Evolutionary conservation across 2,329 filamentous ascomycete species (phyloP), one percentile per base, ranked within the genome.

Genomic region (Sordariomycetes sp.): DNA sequence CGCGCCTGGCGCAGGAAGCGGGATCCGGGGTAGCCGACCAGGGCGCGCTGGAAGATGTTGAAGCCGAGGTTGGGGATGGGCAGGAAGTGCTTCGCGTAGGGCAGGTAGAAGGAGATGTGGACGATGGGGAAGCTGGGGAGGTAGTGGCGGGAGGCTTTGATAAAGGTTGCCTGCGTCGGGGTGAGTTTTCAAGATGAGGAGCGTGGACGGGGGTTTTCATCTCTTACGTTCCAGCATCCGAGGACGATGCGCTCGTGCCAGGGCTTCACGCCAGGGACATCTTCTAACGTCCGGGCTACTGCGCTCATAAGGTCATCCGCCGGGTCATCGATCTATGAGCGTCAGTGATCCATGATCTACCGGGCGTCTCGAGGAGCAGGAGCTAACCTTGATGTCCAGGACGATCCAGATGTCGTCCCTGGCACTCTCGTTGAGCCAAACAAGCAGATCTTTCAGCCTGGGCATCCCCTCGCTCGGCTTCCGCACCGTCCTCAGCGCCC

Each of bases 361-460:
- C 8, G 5, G 23, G 6, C 10, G 30, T 16, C 30, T 21, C 18
- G 11, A 33, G 9, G 21, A 17, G 8, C 5, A 17, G 21, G 15
- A 17, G 42, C 49, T 15, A 55, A 85, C 79, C 66, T 95, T 96
- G 54, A 96, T 85, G 54, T 96, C 90, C 4, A 96, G 64, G 40
- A 95, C 57, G 6, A 92, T 47, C 88, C 88, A 94, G 8, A 88
- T 66, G 28, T 80, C 55, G 47, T 84, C 75, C 25, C 72, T 54
- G 1, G 68, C 79, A 0, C 79, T 79, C 43, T 72, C 63, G 1
- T 72, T 66, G 34, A 96, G 55, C 49, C 81, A 90, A 38, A 74
- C 67, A 8, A 95, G 63, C 34, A 95, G 60, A 48, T 95, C 88
- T 16, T 58, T 47, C 10, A 96, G 63, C 20, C 82, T 68, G 5